A percentile compares a stretch with the other conserved stretches of the same genome.
Evolutionary conservation across 805 yeast species (phyloP).

Genomic region (Jamesozyma spencerorum): DNA sequence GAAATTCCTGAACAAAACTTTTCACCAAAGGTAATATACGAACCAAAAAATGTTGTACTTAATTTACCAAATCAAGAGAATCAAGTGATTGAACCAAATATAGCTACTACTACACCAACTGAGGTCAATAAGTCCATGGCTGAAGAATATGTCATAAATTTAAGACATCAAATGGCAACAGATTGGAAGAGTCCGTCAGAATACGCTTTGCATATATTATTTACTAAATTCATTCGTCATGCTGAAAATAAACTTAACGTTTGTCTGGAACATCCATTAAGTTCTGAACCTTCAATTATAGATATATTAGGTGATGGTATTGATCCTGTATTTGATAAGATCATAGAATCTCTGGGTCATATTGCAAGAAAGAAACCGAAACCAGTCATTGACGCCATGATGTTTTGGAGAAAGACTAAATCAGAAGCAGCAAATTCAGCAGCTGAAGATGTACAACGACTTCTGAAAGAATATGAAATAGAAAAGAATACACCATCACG

Average conservation of each 20-base stretch:
- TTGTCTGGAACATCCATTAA: conserved; percentile 56
- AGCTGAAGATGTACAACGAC: conserved; percentile 42
- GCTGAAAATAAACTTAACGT: conserved; percentile 79
- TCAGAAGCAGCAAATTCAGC: conserved; percentile 73
- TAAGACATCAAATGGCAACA: conserved; percentile 36
- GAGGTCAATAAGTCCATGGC: conserved; percentile 12
- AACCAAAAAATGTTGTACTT: not conserved
- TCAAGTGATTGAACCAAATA: not conserved
- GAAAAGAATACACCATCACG: conserved; percentile 6
- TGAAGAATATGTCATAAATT: conserved; percentile 20
- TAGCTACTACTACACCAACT: conserved; percentile 5
- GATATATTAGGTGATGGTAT: conserved; percentile 76
- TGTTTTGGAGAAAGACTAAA: conserved; percentile 96
- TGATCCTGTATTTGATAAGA: conserved; percentile 79
- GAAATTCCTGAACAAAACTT: conserved; percentile 6
- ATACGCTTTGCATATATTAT: conserved; percentile 86
- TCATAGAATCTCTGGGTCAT: conserved; percentile 78
- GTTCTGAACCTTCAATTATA: conserved; percentile 65
- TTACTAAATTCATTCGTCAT: conserved; percentile 89
- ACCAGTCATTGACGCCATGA: conserved; percentile 92
- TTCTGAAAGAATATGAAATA: conserved; percentile 30
- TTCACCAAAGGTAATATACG: not conserved
- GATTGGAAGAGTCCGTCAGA: conserved; percentile 72
- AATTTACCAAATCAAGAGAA: not conserved
- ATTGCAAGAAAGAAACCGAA: conserved; percentile 85